Evolutionary conservation across 306 rosid species (phyloP).

Genomic region (Medicago arabica): DNA sequence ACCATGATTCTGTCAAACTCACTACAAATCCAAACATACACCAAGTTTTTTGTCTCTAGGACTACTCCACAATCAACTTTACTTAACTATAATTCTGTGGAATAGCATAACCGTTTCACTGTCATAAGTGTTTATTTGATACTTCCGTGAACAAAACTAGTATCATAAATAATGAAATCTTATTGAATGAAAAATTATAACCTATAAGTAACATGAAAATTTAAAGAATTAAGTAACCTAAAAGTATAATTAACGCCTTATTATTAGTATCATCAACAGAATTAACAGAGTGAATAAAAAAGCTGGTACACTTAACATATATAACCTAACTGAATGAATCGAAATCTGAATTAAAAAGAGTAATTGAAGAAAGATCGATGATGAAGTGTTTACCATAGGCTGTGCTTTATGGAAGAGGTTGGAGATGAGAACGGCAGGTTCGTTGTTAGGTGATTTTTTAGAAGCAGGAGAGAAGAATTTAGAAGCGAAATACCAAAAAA

Average conservation of each 20-base stretch:
- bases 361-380: slow-evolving; percentile 8
- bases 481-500: slow-evolving; percentile 98
- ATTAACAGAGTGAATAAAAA: slow-evolving; percentile 7
- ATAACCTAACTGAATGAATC: background rate
- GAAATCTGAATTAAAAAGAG: slow-evolving; percentile 5
- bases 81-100: background rate
- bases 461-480: slow-evolving; percentile 79
- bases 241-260: background rate
- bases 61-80: background rate
- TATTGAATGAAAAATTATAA: background rate
- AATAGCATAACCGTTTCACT: background rate
- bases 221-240: slow-evolving; percentile 8
- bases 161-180: slow-evolving; percentile 9
- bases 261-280: background rate
- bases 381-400: slow-evolving; percentile 55
- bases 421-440: slow-evolving; percentile 67
- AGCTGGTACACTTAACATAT: background rate
- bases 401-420: slow-evolving; percentile 79
- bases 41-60: background rate
- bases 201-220: slow-evolving; percentile 20
- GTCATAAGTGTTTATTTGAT: background rate
- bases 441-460: slow-evolving; percentile 56
- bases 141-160: slow-evolving; percentile 17
- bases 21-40: too few relatives aligned
- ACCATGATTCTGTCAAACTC: too few relatives aligned